Evolutionary conservation across 139 green algal species (phyloP).

Genomic region (Eudorina sp.): DNA sequence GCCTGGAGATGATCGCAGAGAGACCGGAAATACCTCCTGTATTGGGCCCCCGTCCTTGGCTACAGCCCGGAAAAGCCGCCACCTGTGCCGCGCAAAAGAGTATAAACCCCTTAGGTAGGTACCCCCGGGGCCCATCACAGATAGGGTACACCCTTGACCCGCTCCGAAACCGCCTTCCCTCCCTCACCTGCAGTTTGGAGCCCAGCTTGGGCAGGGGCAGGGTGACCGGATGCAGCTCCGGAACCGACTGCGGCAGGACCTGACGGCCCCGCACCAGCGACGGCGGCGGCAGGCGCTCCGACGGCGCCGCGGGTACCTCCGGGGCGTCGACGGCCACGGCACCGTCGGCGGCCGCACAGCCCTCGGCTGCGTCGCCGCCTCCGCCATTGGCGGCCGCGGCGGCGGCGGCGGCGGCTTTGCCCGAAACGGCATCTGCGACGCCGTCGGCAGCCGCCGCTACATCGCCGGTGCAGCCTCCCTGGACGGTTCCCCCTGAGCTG

Average conservation of each 20-base stretch:
- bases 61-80: too few relatives aligned
- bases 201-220: conserved; percentile 65
- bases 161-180: neutral
- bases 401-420: neutral
- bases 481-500: too few relatives aligned
- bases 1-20: too few relatives aligned
- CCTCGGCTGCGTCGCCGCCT: neutral
- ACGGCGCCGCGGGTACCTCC: neutral
- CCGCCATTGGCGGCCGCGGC: neutral
- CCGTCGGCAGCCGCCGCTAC: too few relatives aligned
- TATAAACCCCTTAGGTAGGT: too few relatives aligned
- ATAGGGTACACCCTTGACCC: neutral
- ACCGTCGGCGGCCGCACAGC: neutral
- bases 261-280: conserved; percentile 43
- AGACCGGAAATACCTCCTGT: too few relatives aligned
- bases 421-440: too few relatives aligned
- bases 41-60: too few relatives aligned
- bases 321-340: neutral
- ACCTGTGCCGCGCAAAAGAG: too few relatives aligned
- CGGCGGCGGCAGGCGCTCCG: conserved; percentile 44
- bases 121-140: too few relatives aligned
- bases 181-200: conserved; percentile 61
- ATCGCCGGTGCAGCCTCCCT: too few relatives aligned
- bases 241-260: conserved; percentile 35
- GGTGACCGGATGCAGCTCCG: conserved; percentile 48